Conservation (phyloP, 306 rosid species). For the Coriaria nepalensis region DNA sequence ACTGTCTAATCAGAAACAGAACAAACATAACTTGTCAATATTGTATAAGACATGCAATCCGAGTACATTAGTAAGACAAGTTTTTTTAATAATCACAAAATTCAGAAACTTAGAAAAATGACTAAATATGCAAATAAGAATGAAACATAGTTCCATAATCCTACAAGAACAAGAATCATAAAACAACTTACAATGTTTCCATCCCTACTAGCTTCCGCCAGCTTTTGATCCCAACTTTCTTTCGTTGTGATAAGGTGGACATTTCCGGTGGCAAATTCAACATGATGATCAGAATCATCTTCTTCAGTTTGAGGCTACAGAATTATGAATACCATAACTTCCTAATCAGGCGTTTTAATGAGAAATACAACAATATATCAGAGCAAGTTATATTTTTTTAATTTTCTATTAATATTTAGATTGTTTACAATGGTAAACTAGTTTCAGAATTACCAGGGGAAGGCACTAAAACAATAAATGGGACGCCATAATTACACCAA, state of each 20-base stretch:
- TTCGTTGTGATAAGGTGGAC: constrained; percentile 58
- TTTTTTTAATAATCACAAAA: neutral
- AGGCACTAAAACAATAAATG: too few species aligned
- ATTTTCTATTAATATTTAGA: too few species aligned
- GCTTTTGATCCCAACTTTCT: constrained; percentile 75
- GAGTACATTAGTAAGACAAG: too few species aligned
- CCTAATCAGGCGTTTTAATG: constrained; percentile 13
- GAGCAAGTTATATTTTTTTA: too few species aligned
- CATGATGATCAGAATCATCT: constrained; percentile 42
- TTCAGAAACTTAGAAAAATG: neutral
- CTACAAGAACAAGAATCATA: neutral
- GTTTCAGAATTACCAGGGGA: too few species aligned
- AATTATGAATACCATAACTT: constrained; percentile 20
- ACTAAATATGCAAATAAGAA: neutral
- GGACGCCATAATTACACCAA: too few species aligned
- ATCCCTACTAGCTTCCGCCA: constrained; percentile 76
- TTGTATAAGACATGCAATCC: too few species aligned
- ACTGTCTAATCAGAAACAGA: neutral
- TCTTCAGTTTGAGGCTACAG: constrained; percentile 31
- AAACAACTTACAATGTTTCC: constrained; percentile 60
- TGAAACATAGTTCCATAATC: constrained; percentile 2
- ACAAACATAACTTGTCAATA: neutral
- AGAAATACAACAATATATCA: neutral
- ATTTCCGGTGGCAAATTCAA: constrained; percentile 56
- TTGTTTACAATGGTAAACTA: too few species aligned